Evolutionary conservation across 768 basidiomycete species (phyloP).

Genomic region (Hortiboletus campestris): DNA sequence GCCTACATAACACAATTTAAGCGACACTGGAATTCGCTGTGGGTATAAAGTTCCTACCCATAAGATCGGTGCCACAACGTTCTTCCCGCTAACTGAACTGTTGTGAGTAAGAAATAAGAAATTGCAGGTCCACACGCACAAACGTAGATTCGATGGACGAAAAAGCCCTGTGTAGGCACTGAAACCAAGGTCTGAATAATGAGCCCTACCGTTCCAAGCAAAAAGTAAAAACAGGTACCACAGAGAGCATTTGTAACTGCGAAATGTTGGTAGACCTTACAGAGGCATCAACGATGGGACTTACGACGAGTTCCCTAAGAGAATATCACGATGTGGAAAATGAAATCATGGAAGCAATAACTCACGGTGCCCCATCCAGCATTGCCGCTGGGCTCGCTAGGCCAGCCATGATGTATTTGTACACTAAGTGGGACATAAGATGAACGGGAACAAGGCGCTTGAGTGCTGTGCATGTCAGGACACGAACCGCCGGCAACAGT

Average conservation of each 20-base stretch:
- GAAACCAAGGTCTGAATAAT: not conserved
- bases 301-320: slow-evolving; percentile 2
- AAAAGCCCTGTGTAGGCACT: not conserved
- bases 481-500: slow-evolving; percentile 1
- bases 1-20: not conserved
- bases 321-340: no score
- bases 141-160: not conserved
- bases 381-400: no score
- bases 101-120: not conserved
- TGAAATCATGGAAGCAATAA: not conserved
- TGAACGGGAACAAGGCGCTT: no score
- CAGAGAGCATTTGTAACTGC: not conserved
- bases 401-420: no score
- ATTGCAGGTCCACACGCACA: not conserved
- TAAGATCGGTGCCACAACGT: not conserved
- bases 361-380: no score
- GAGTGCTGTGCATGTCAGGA: no score
- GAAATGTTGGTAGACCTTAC: not conserved
- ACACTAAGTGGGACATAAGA: no score
- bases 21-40: not conserved
- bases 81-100: not conserved
- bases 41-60: not conserved
- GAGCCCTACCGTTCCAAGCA: not conserved
- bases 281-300: not conserved
- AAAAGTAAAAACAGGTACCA: not conserved